A percentile compares a stretch with the other conserved stretches of the same genome.
phyloP scores from a whole-genome alignment of 192 early-diverging fungal species.

The Thoreauomyces humboldtii region DNA sequence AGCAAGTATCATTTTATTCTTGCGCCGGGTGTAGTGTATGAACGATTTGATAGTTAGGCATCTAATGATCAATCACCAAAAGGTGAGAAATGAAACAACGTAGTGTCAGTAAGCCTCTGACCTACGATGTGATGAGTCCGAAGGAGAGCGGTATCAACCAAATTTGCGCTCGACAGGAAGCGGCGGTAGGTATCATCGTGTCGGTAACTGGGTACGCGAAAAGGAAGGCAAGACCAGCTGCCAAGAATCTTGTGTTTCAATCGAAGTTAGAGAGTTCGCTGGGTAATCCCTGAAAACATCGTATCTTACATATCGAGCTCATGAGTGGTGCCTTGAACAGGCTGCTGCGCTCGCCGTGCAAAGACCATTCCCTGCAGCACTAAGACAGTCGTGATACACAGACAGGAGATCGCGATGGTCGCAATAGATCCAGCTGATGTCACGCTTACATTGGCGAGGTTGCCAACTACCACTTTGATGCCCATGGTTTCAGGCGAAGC shows the following conservation, averaged over 20 bases:
- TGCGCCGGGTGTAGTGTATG: neutral
- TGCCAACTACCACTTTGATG: neutral
- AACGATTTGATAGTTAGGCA: neutral
- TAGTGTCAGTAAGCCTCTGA: too few species aligned
- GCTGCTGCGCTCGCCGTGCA: neutral
- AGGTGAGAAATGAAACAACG: too few species aligned
- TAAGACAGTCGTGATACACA: neutral
- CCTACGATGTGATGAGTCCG: conserved; percentile 3
- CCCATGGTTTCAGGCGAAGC: neutral
- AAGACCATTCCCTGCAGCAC: neutral
- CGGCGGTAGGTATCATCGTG: conserved; percentile 8
- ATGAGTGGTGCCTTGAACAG: neutral
- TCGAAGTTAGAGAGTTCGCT: too few species aligned
- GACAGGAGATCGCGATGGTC: neutral
- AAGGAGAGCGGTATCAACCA: neutral
- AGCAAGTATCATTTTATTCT: conserved; percentile 10
- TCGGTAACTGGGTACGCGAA: conserved; percentile 24
- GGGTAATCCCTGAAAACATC: too few species aligned
- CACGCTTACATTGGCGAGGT: conserved; percentile 13
- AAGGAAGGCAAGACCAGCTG: conserved; percentile 7
- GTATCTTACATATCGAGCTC: conserved; percentile 8
- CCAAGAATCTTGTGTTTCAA: neutral
- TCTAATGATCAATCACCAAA: too few species aligned
- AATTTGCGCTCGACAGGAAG: conserved; percentile 23
- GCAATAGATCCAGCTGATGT: conserved; percentile 8